Base-by-base conservation (phyloP, 2,329 filamentous ascomycete species). In the Cordyceps pruinosa region DNA sequence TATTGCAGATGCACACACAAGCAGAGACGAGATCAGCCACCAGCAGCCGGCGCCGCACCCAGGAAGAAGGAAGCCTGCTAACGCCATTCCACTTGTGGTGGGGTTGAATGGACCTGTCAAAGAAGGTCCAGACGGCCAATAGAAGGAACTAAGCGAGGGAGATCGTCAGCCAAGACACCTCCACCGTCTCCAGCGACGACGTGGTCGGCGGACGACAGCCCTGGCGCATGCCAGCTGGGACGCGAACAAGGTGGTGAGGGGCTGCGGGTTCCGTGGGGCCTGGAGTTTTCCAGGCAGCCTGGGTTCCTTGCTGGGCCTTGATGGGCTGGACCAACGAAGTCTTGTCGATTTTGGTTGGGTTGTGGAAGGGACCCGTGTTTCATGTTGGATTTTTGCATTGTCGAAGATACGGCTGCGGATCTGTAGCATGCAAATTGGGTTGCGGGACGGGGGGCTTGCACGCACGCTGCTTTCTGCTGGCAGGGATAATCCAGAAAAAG, bases 61-160 rank as follows among this genome's bases (percentile, higher is more conserved):
- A 26, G 10, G 30, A 47, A 30, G 23, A 39, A 32, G 52, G n/a
- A 41, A 41, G n/a, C 25, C 21, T 42, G 9, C 21, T n/a, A n/a
- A 19, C 12, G 17, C 34, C 12, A 32, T 56, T 56, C 8, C 51
- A 35, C 7, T 41, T 26, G 13, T 25, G 34, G 35, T 48, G 53
- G 51, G 34, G 53, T 42, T 21, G 1, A n/a, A 19, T 42, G 34
- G 45, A 56, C 34, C 44, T 56, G 53, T 56, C 53, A 56, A 56
- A 47, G 25, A 34, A 39, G 42, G 34, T 48, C 53, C 44, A 56
- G 42, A 41, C 23, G 46, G 35, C 35, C 25, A 48, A 56, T 48
- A 41, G 44, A 56, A 56, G 28, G 34, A 37, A 28, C 53, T 56
- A 48, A 56, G 53, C 53, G 45, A 56, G 53, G 53, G 45, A 48